Evolutionary conservation across 306 rosid genomes (phyloP), one percentile per base, ranked within the genome.

Genomic region (Citrullus amarus): DNA sequence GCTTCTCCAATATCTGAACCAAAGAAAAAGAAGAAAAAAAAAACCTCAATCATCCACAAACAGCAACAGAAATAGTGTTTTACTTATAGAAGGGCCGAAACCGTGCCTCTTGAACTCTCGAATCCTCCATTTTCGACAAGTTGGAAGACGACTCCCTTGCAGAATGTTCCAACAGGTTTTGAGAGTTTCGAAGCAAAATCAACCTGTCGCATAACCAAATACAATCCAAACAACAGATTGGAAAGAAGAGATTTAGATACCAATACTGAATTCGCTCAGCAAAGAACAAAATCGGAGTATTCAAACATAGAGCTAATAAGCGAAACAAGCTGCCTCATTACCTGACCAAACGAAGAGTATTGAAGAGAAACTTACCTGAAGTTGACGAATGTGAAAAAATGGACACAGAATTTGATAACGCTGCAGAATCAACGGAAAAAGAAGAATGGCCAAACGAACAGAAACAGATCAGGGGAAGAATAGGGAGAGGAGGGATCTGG

Each of bases 1-100:
- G 97, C 90, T 90, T 88, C 88, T 91, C 93, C 75, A 95, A 50
- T 10, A 95, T 82, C 91, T 88, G 65, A 56, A 75, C 18, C 53
- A 43, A 28, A 12, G 30, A 71, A 72, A 61, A 75, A 48, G 12
- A 62, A 61, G 53, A 66, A 9, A 39, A 30, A 38, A 36, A 20
- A 44, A 32, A 32, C 36, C 36, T 20, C 18, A 43, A 12, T 38
- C 46, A 18, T 18, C 53, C 10, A 16, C 51, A 25, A 32, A 68
- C 43, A n/a, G 43, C 20, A 59, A 53, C 15, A 36, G 8, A 46
- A 36, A 20, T n/a, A 9, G 9, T 22, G 30, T 18, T 1, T 0
- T 1, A 39, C 6, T 4, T 16, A 44, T 16, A 22, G 22, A 58
- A 1, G 63, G 5, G 79, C 1, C 16, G 32, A 63, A 72, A 82